Evolutionary conservation across 164 flowering plant species (phyloP).

Genomic region (Aristolochia californica): DNA sequence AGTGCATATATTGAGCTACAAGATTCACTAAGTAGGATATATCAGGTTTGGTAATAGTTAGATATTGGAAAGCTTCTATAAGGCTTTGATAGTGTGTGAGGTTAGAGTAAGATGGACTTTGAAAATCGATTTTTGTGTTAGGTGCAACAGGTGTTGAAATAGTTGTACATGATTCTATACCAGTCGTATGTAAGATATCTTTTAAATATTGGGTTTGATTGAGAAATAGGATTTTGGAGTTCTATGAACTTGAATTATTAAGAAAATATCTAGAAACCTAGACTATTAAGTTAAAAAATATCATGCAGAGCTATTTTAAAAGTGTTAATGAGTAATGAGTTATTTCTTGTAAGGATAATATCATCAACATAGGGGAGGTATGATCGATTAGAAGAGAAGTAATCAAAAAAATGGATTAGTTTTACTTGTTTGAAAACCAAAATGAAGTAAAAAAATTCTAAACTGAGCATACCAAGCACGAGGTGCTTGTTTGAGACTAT

Average conservation of each 20-base stretch:
- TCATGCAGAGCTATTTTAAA: background rate
- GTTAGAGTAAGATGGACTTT: background rate
- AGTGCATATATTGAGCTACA: background rate
- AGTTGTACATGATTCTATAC: background rate
- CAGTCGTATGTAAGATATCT: background rate
- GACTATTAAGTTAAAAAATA: background rate
- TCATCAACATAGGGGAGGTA: background rate
- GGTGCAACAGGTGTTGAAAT: background rate
- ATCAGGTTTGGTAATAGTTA: background rate
- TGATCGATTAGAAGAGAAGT: too few relatives aligned
- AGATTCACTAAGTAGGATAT: background rate
- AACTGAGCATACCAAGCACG: too few relatives aligned
- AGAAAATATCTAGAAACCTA: background rate
- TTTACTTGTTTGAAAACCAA: too few relatives aligned
- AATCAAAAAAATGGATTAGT: too few relatives aligned
- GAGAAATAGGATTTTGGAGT: background rate
- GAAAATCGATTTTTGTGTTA: too few relatives aligned
- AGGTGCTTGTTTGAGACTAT: too few relatives aligned
- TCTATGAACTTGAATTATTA: background rate
- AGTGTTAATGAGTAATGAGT: background rate
- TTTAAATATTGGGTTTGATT: background rate
- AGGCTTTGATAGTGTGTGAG: background rate
- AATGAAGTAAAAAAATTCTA: too few relatives aligned
- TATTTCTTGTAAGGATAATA: background rate
- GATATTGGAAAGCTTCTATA: background rate